Conservation (phyloP, 495 filamentous ascomycete species). For the Saxophila tyrrhenica region DNA sequence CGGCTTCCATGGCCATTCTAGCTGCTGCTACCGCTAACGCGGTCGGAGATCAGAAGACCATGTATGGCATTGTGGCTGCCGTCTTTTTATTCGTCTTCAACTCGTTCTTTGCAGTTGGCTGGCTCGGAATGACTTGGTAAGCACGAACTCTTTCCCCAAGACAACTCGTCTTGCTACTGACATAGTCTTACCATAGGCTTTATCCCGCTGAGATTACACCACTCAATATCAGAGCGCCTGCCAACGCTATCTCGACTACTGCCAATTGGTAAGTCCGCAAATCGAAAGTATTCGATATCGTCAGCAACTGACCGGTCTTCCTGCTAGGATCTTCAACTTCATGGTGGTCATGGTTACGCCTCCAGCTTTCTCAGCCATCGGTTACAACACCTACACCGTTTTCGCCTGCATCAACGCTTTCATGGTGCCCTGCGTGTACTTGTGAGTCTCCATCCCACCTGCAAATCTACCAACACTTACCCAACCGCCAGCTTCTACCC, state of each 20-base stretch:
- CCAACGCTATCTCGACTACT: constrained; percentile 38
- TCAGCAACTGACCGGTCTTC: not conserved
- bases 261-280: constrained; percentile 7
- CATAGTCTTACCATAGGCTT: constrained; percentile 19
- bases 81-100: constrained; percentile 52
- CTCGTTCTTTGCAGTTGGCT: constrained; percentile 46
- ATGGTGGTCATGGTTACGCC: constrained; percentile 28
- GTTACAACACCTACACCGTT: constrained; percentile 30
- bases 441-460: constrained; percentile 11
- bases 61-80: constrained; percentile 35
- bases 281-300: not conserved
- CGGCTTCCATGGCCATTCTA: constrained; percentile 38
- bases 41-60: constrained; percentile 1
- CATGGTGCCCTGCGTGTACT: constrained; percentile 42
- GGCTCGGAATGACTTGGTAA: constrained; percentile 44
- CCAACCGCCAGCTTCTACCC: constrained; percentile 36
- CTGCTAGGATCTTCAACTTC: constrained; percentile 20
- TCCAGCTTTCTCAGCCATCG: constrained; percentile 20
- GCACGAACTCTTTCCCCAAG: not conserved
- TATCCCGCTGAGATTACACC: constrained; percentile 49
- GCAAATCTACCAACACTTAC: not conserved
- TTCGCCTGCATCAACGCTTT: constrained; percentile 39
- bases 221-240: constrained; percentile 41
- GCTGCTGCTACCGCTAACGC: constrained; percentile 25
- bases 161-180: not conserved